Percentiles rank a stretch among this genome's conserved stretches.
Conservation (phyloP, 2,329 filamentous ascomycete species). For the Acephala macrosclerotiorum region DNA sequence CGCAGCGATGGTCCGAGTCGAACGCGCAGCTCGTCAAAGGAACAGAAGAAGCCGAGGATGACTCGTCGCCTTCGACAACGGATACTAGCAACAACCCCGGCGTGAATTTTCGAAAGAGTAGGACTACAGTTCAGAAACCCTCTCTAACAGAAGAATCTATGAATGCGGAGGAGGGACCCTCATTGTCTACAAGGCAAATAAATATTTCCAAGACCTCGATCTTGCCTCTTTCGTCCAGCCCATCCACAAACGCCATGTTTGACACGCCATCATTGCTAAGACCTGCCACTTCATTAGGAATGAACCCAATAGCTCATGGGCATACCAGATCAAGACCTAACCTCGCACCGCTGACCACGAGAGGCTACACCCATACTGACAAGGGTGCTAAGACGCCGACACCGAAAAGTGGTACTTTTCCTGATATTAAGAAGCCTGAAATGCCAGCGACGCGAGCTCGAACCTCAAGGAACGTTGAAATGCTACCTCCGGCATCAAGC, state of each 20-base stretch:
- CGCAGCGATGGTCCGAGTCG: too few species aligned
- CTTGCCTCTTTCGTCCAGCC: neutral
- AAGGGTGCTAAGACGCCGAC: conserved; percentile 19
- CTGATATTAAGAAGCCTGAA: neutral
- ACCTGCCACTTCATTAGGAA: neutral
- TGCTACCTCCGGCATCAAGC: neutral
- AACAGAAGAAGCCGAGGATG: neutral
- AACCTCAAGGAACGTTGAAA: neutral
- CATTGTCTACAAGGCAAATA: neutral
- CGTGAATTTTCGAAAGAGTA: neutral
- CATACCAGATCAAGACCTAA: neutral
- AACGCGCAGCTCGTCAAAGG: too few species aligned
- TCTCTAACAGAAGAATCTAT: neutral
- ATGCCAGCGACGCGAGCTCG: neutral
- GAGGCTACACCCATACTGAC: conserved; percentile 12
- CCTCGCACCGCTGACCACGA: conserved; percentile 8
- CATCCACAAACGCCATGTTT: neutral
- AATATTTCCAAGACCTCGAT: neutral
- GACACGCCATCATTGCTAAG: neutral
- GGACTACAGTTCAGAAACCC: neutral
- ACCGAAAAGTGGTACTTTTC: conserved; percentile 13
- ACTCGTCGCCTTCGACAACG: neutral
- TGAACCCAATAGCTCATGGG: neutral
- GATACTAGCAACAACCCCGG: neutral
- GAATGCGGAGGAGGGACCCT: neutral